These are phyloP conservation scores for Zygosaccharomyces lentus DNA, from an alignment of 805 yeast species.

Conservation along the genomic window DNA sequence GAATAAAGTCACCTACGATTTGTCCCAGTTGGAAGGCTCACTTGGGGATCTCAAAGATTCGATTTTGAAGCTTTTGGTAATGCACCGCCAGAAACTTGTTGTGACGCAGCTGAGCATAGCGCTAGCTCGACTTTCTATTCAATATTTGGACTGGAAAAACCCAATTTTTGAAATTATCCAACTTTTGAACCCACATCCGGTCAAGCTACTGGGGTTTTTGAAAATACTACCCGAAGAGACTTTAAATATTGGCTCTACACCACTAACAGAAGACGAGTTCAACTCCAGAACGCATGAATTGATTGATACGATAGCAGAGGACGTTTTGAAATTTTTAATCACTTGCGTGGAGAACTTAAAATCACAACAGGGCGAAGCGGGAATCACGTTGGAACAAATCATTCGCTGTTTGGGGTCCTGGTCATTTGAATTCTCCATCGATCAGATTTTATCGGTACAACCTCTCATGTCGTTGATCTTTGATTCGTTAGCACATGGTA, in stretches of 20 bases:
- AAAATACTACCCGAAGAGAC: constrained; percentile 90
- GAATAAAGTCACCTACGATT: constrained; percentile 77
- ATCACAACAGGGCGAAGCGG: constrained; percentile 34
- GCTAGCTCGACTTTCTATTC: constrained; percentile 76
- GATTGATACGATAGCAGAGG: constrained; percentile 61
- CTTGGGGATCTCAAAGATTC: constrained; percentile 62
- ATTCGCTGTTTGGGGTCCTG: constrained; percentile 82
- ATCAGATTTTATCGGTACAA: constrained; percentile 55
- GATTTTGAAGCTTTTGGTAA: constrained; percentile 51
- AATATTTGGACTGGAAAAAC: constrained; percentile 64
- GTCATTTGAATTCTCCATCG: constrained; percentile 82
- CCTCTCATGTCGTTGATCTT: constrained; percentile 69
- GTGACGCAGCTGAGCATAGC: constrained; percentile 80
- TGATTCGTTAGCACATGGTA: constrained; percentile 48
- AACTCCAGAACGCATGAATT: constrained; percentile 57
- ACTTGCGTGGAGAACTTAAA: constrained; percentile 35
- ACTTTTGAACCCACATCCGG: constrained; percentile 37
- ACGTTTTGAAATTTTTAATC: constrained; percentile 60
- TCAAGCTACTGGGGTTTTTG: constrained; percentile 67
- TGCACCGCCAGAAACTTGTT: constrained; percentile 55
- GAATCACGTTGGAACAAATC: constrained; percentile 36
- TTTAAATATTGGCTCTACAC: constrained; percentile 67
- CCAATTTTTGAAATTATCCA: constrained; percentile 66
- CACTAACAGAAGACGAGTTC: constrained; percentile 79
- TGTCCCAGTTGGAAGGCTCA: constrained; percentile 63